Evolutionary conservation across 306 rosid genomes (phyloP), one percentile per base, ranked within the genome.

Genomic region (Morella rubra): DNA sequence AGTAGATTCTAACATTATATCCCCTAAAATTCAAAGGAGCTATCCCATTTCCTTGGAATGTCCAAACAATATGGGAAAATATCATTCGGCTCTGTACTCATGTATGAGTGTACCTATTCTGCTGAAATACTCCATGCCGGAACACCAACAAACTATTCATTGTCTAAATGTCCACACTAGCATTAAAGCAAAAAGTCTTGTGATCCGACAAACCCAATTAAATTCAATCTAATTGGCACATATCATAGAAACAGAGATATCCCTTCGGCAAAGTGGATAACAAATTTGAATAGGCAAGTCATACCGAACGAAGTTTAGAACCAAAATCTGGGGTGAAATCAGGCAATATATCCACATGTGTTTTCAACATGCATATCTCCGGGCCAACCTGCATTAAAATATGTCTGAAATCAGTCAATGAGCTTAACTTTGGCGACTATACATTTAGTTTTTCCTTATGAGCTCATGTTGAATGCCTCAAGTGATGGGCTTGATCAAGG

Each of bases 241-340:
- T 58, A 9, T n/a, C 9, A 4, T n/a, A 22, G 2, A 56, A 56
- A 20, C 13, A 56, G 11, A 3, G 7, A 1, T 56, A 56, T 19
- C 11, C 7, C 1, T 20, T 3, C 0, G 5, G 3, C 20, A 58
- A 19, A 58, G 27, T 42, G 50, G 15, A 1, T 41, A 41, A 41
- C 49, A 65, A 42, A 6, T 32, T 32, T 44, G 40, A 37, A 44
- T 7, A 70, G 73, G 82, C 44, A 27, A 77, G 50, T 65, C 16
- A 74, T 90, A 94, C 98, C 85, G 79, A 54, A 61, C 93, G 95
- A 68, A 94, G 96, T 82, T 90, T 90, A 66, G 90, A 84, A 53
- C 96, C 98, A 71, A 91, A 94, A 75, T 91, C 97, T 19, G 91
- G 87, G 61, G 95, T 91, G 84, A 94, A 94, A 81, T 94, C 97